Conservation (phyloP, 352 stramenopile genomes). For the Phytophthora brassicae region DNA sequence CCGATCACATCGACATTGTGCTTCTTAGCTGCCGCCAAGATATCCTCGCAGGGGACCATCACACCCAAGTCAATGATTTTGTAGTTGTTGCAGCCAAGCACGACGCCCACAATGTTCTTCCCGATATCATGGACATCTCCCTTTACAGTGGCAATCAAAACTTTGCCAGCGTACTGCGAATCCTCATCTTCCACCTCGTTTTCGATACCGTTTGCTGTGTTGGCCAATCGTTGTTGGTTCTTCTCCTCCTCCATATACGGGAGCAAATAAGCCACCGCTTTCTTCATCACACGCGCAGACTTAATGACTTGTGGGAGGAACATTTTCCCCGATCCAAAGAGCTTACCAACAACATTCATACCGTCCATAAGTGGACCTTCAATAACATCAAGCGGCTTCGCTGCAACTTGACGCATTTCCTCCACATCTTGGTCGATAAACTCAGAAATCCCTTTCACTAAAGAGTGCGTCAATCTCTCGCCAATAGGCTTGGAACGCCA, state of each 20-base stretch:
- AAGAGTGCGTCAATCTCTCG: constrained; percentile 93
- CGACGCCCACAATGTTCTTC: constrained; percentile 99
- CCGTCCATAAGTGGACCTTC: constrained; percentile 98
- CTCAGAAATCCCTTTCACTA: constrained; percentile 98
- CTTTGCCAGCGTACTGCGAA: constrained; percentile 89
- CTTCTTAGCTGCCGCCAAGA: constrained; percentile 58
- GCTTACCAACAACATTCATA: constrained; percentile 97
- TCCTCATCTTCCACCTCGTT: constrained; percentile 82
- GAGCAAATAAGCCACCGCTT: constrained; percentile 96
- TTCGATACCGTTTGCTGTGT: constrained; percentile 82
- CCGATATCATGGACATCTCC: constrained; percentile 99
- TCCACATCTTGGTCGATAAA: constrained; percentile 96
- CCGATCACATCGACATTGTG: constrained; percentile 96
- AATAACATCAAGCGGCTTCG: constrained; percentile 94
- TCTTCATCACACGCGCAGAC: constrained; percentile 98
- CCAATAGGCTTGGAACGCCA: constrained; percentile 91
- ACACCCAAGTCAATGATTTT: constrained; percentile 97
- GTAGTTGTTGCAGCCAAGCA: constrained; percentile 99
- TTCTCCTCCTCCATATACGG: constrained; percentile 99
- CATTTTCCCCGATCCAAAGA: constrained; percentile 98
- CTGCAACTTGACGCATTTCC: constrained; percentile 79
- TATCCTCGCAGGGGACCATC: constrained; percentile 94
- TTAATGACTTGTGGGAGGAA: constrained; percentile 99
- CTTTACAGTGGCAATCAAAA: constrained; percentile 98
- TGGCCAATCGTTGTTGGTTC: constrained; percentile 67